These are phyloP conservation scores for Cytidiella melzeri DNA, from an alignment of 768 basidiomycete species.

Conservation along the genomic window DNA sequence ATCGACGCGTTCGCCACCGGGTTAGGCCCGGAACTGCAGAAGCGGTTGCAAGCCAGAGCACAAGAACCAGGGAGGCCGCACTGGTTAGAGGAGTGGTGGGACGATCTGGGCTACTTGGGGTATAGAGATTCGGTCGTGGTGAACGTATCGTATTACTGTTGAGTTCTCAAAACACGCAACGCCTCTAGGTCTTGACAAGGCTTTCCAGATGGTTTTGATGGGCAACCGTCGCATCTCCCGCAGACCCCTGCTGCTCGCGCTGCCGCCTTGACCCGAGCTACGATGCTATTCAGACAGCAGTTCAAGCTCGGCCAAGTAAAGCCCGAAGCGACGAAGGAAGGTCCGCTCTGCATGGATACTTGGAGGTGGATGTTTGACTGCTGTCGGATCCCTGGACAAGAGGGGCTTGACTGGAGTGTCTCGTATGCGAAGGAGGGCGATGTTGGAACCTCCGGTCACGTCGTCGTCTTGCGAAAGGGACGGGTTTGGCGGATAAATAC, in stretches of 20 bases:
- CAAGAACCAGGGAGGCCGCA: slow-evolving; percentile 49
- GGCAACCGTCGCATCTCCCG: slow-evolving; percentile 53
- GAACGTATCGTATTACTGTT: slow-evolving; percentile 96
- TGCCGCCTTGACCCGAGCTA: slow-evolving; percentile 61
- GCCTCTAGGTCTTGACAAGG: neutral
- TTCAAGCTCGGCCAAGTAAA: slow-evolving; percentile 59
- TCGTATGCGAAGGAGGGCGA: slow-evolving; percentile 44
- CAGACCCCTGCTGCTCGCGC: slow-evolving; percentile 60
- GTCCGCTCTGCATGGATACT: slow-evolving; percentile 80
- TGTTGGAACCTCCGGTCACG: slow-evolving; percentile 61
- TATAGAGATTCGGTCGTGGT: slow-evolving; percentile 87
- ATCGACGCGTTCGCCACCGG: slow-evolving; percentile 58
- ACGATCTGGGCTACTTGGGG: slow-evolving; percentile 72
- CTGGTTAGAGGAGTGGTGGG: slow-evolving; percentile 97
- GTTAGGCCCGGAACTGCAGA: slow-evolving; percentile 49
- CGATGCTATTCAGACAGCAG: slow-evolving; percentile 67
- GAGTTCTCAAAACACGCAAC: slow-evolving; percentile 6
- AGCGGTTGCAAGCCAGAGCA: slow-evolving; percentile 50
- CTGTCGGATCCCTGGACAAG: slow-evolving; percentile 68
- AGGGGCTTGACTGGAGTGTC: slow-evolving; percentile 63
- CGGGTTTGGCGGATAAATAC: slow-evolving; percentile 78
- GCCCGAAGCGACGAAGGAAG: slow-evolving; percentile 63
- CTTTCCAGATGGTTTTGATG: slow-evolving; percentile 66
- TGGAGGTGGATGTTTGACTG: slow-evolving; percentile 94
- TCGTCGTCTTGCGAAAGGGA: slow-evolving; percentile 82